Evolutionary conservation across 345 rosid species (phyloP), one percentile per base, ranked within the genome.

Genomic region (Atalantia buxifolia): DNA sequence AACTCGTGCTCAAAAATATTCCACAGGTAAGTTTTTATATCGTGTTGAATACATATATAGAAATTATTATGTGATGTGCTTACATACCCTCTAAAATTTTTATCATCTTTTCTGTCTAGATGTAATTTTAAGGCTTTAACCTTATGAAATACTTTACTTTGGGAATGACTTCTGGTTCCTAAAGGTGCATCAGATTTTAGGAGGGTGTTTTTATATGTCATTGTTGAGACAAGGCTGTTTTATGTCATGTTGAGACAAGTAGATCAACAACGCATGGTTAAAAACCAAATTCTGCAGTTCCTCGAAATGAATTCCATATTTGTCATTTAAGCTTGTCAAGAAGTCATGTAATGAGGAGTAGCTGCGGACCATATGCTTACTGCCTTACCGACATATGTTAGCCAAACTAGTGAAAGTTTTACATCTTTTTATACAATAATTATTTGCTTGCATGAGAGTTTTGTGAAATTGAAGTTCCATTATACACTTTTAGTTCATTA

Each of bases 21-120:
- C 87, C 81, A 70, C 92, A 89, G 90, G 92, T 85, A 77, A 86
- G 70, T 59, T 30, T 42, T 40, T 57, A 33, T 40, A 69, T 31
- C 18, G 42, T 24, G 24, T 35, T 31, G 30, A 31, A 27, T 19
- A 8, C 2, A 21, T 50, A 0, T 7, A 73, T 1, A 6, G 7
- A 50, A 56, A 56, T 9, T 33, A 28, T 66, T 19, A 9, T 50
- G 12, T 24, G 67, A 62, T 45, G 40, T 35, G 31, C 66, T 59
- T 13, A 12, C 13, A n/a, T 72, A 35, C 18, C 75, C 18, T 68
- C n/a, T 8, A 67, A 42, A 14, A 7, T 33, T 57, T 16, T 38
- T 2, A 8, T 68, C 0, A 21, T 38, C 24, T 60, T 25, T 77
- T 28, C 10, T 18, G 7, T 31, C 1, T 14, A 21, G 22, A 45